Evolutionary conservation across 441 rosid species (phyloP).

Genomic region (Capsella rubella): DNA sequence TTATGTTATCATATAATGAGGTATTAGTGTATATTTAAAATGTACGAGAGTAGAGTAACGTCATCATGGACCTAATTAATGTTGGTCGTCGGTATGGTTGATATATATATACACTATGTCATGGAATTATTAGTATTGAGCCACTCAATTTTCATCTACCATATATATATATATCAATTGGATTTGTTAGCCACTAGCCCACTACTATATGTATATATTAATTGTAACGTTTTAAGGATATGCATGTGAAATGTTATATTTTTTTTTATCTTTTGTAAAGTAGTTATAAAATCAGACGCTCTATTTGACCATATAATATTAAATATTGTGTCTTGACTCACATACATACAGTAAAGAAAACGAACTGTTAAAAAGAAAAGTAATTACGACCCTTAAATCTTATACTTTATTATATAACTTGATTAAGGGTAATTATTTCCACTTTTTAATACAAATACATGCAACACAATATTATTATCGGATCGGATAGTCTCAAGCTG

Average conservation of each 20-base stretch:
- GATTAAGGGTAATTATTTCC: conserved; percentile 13
- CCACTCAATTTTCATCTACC: conserved; percentile 30
- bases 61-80: conserved; percentile 20
- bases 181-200: not conserved
- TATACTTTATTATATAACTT: conserved; percentile 13
- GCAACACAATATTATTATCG: conserved; percentile 24
- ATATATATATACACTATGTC: conserved; percentile 15
- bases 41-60: not conserved
- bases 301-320: not conserved
- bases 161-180: not conserved
- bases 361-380: not conserved
- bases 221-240: not conserved
- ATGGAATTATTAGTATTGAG: conserved; percentile 18
- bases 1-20: too few species aligned
- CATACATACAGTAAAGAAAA: too few species aligned
- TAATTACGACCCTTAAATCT: not conserved
- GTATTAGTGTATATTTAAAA: not conserved
- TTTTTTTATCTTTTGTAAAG: too few species aligned
- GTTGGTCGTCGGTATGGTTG: conserved; percentile 26
- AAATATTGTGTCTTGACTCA: too few species aligned
- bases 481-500: not conserved
- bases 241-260: not conserved
- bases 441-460: conserved; percentile 20
- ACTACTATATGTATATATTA: too few species aligned
- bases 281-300: too few species aligned